A percentile compares a stretch with the other conserved stretches of the same genome.
phyloP scores from a whole-genome alignment of 371 early-diverging fungal genomes.

The Mortierella sp. region DNA sequence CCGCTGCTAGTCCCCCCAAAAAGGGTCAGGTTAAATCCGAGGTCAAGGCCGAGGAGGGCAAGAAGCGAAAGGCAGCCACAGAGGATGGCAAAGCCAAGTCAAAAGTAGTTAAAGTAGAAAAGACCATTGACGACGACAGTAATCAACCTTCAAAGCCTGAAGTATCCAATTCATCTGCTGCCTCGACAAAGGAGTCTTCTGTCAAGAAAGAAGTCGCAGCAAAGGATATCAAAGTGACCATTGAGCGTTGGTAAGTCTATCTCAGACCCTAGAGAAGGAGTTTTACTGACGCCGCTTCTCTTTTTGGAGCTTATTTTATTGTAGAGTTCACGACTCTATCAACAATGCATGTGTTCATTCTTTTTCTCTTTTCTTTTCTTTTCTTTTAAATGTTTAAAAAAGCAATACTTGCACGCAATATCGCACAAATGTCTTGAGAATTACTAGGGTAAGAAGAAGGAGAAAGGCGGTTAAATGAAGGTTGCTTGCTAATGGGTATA shows the following conservation, averaged over 20 bases:
- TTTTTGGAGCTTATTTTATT: neutral
- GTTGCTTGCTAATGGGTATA: too few relatives aligned
- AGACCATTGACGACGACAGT: neutral
- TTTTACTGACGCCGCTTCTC: too few relatives aligned
- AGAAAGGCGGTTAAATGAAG: neutral
- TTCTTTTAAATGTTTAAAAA: neutral
- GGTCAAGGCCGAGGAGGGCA: neutral
- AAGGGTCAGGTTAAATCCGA: too few relatives aligned
- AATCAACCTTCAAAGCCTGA: neutral
- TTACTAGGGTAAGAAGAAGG: slow-evolving; percentile 20
- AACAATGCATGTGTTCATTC: neutral
- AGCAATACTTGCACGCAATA: slow-evolving; percentile 49
- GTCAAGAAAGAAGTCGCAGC: slow-evolving; percentile 6
- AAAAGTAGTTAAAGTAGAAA: neutral
- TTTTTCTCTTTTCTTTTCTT: neutral
- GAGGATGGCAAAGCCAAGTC: neutral
- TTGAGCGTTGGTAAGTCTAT: slow-evolving; percentile 40
- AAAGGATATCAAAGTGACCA: slow-evolving; percentile 27
- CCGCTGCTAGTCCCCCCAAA: too few relatives aligned
- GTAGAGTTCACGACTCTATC: neutral
- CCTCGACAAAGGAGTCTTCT: neutral
- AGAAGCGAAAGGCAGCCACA: slow-evolving; percentile 7
- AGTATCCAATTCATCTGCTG: neutral
- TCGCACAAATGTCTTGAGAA: slow-evolving; percentile 24
- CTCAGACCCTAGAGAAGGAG: too few relatives aligned